These are phyloP conservation scores for Firmiana major DNA, from an alignment of 345 rosid species.

Conservation along the genomic window DNA sequence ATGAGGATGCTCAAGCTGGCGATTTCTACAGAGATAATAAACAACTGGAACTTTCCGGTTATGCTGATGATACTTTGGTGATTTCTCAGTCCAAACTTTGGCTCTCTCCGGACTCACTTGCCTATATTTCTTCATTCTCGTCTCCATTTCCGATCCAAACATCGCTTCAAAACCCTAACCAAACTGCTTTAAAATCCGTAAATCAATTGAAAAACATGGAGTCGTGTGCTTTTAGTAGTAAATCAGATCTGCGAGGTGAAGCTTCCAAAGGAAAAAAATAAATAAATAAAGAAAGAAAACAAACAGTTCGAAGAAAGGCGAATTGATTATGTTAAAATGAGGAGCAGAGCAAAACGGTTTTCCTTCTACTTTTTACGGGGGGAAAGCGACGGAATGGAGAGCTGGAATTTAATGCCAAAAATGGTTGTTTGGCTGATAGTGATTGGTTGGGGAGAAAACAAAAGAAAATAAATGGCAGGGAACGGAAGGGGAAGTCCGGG, in stretches of 20 bases:
- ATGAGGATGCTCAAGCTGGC: slow-evolving; percentile 97
- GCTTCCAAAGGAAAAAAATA: not conserved
- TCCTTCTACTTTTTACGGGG: not conserved
- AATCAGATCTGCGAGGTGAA: not conserved
- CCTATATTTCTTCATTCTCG: slow-evolving; percentile 68
- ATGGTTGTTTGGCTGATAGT: not conserved
- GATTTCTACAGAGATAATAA: slow-evolving; percentile 84
- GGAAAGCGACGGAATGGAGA: slow-evolving; percentile 2
- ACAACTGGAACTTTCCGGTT: slow-evolving; percentile 74
- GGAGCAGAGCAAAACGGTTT: not conserved
- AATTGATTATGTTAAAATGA: not conserved
- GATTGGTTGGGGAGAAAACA: not conserved
- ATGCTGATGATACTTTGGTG: slow-evolving; percentile 67
- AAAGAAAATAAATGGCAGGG: no score
- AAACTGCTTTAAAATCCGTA: not conserved
- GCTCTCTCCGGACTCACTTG: slow-evolving; percentile 94
- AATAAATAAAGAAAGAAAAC: not conserved
- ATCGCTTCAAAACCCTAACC: slow-evolving; percentile 16
- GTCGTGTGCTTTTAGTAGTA: not conserved
- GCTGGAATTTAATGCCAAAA: slow-evolving; percentile 1
- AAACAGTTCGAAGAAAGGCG: not conserved
- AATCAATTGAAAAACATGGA: not conserved
- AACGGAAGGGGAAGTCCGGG: not conserved
- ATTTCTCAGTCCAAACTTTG: slow-evolving; percentile 92
- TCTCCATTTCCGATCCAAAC: slow-evolving; percentile 43